Percentiles rank a stretch among this genome's conserved stretches.
phyloP scores from a whole-genome alignment of 495 filamentous ascomycete species.

The Saxophila tyrrhenica region DNA sequence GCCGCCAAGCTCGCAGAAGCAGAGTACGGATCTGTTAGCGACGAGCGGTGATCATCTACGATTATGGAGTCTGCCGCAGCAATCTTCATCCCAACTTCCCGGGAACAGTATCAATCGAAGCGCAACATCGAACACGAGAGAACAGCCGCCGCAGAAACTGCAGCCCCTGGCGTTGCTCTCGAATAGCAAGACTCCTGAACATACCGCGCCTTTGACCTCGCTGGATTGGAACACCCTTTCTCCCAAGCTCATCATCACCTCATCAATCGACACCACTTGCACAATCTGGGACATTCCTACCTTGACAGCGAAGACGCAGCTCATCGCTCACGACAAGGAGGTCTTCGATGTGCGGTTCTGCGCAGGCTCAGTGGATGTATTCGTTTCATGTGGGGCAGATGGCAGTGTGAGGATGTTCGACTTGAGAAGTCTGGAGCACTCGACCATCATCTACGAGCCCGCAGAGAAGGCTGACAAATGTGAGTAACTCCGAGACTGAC shows the following conservation, averaged over 20 bases:
- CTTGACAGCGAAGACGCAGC: slow-evolving; percentile 91
- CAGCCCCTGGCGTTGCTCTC: slow-evolving; percentile 88
- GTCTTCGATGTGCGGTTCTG: slow-evolving; percentile 98
- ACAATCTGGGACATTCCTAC: slow-evolving; percentile 99
- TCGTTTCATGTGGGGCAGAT: slow-evolving; percentile 94
- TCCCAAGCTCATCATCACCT: slow-evolving; percentile 94
- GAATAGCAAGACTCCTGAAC: slow-evolving; percentile 96
- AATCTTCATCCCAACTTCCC: slow-evolving; percentile 30
- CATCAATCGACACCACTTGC: slow-evolving; percentile 97
- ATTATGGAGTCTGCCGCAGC: slow-evolving; percentile 71
- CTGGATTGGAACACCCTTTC: slow-evolving; percentile 97
- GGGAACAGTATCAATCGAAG: slow-evolving; percentile 65
- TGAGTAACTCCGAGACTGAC: slow-evolving; percentile 30
- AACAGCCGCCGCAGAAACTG: slow-evolving; percentile 66
- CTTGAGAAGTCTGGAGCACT: slow-evolving; percentile 89
- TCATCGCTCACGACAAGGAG: slow-evolving; percentile 98
- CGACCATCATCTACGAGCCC: slow-evolving; percentile 98
- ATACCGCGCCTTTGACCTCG: slow-evolving; percentile 90
- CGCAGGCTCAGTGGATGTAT: slow-evolving; percentile 90
- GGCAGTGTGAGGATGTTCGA: slow-evolving; percentile 99
- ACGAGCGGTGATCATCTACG: slow-evolving; percentile 95
- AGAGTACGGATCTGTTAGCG: slow-evolving; percentile 88
- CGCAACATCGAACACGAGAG: slow-evolving; percentile 45
- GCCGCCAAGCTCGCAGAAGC: slow-evolving; percentile 90
- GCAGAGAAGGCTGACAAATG: slow-evolving; percentile 78